Base-by-base conservation (phyloP, 2,329 filamentous ascomycete genomes). In the Samsoniella hepiali region DNA sequence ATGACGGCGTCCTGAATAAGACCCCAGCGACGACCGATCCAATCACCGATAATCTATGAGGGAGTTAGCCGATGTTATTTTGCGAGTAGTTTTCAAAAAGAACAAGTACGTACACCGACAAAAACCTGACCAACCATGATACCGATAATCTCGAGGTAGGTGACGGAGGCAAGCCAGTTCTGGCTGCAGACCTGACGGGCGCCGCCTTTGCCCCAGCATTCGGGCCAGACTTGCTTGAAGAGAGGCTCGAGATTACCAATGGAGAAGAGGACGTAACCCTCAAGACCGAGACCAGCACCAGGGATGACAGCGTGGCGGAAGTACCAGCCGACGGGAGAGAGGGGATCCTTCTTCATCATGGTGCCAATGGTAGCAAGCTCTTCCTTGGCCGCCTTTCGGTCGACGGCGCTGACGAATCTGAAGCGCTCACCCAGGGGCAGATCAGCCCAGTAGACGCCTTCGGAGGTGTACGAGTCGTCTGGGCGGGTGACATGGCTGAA, bases 251-350 rank as follows among this genome's bases (percentile, higher is more conserved):
- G 81, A 76, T 97, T 97, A 64, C 94, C 94, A 69, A 98, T 97
- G 67, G 93, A 97, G 82, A 98, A 98, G 27, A 98, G 85, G 49
- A 97, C 93, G 73, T 97, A 98, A 70, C 92, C 94, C 83, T 98
- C 94, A 34, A 98, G 85, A 73, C 93, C 89, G 58, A 98, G 86
- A 74, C 94, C 94, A 68, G 93, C 93, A 77, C 94, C 94, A 57
- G 94, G 94, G 64, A 98, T 87, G 61, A 97, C 89, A 77, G 93
- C 94, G 74, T 96, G 95, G 72, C 88, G 86, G 74, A 96, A 89
- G 76, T 98, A 98, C 83, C 88, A 95, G 31, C 83, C 80, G n/a
- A 98, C 63, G 0, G 93, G 93, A 62, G 88, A 90, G 17, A 97
- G 82, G 36, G 93, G 93, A 72, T 97, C 92, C 62, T 87, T 82